These are phyloP conservation scores for Reticulascus tulasneorum DNA, from an alignment of 2,329 filamentous ascomycete genomes.

Conservation along the genomic window DNA sequence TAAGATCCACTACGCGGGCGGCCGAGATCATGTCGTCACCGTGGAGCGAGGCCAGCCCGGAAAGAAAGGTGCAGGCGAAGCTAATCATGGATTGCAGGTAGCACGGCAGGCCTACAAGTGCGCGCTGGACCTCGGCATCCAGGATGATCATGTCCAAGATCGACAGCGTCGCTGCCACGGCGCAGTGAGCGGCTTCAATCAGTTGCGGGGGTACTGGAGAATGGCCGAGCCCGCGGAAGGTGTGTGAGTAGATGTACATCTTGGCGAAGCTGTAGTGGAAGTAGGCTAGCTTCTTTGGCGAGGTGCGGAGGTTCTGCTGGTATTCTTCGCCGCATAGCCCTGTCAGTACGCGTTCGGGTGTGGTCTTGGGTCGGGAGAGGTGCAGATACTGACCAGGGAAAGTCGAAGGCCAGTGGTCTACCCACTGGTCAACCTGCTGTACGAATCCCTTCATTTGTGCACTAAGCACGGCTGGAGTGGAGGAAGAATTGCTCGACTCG, in stretches of 20 bases:
- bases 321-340: slow-evolving; percentile 27
- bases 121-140: slow-evolving; percentile 36
- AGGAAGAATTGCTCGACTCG: slow-evolving; percentile 47
- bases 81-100: slow-evolving; percentile 51
- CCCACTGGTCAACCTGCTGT: slow-evolving; percentile 33
- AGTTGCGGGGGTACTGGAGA: slow-evolving; percentile 29
- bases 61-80: slow-evolving; percentile 48
- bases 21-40: slow-evolving; percentile 32
- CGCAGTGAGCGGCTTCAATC: slow-evolving; percentile 26
- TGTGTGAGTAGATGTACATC: slow-evolving; percentile 37
- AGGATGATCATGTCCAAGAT: slow-evolving; percentile 40
- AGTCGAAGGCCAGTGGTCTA: slow-evolving; percentile 27
- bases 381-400: slow-evolving; percentile 23
- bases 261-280: slow-evolving; percentile 39
- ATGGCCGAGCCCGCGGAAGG: slow-evolving; percentile 33
- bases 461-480: slow-evolving; percentile 47
- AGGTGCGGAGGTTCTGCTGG: slow-evolving; percentile 34
- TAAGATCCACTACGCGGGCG: slow-evolving; percentile 31
- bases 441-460: slow-evolving; percentile 36
- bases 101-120: slow-evolving; percentile 41
- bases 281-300: slow-evolving; percentile 34
- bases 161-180: slow-evolving; percentile 33
- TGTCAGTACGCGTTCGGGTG: too few species aligned
- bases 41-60: slow-evolving; percentile 42
- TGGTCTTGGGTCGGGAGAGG: not conserved